phyloP scores from a whole-genome alignment of 2,329 filamentous ascomycete genomes.

The Dactylellina haptotyla region DNA sequence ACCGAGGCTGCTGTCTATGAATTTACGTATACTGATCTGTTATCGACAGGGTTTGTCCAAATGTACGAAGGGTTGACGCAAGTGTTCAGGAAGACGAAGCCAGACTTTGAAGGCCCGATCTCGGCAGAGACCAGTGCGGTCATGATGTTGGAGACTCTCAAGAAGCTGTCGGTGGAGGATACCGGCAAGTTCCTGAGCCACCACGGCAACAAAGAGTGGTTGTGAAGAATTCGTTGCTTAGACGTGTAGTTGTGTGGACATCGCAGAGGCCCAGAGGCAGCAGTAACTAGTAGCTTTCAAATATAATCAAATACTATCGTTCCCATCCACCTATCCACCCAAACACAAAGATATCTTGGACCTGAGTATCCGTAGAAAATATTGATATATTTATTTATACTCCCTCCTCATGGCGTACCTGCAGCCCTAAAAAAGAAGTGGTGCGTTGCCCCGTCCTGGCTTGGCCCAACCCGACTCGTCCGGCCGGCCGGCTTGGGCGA shows the following conservation, averaged over 20 bases:
- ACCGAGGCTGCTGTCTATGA: neutral
- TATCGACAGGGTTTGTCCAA: constrained; percentile 16
- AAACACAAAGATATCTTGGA: too few relatives aligned
- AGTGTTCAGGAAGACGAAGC: constrained; percentile 61
- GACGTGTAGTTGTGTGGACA: neutral
- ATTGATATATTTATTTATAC: too few relatives aligned
- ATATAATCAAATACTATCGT: too few relatives aligned
- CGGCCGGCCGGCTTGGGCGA: too few relatives aligned
- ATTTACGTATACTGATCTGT: neutral
- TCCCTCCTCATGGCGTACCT: too few relatives aligned
- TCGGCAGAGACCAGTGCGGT: constrained; percentile 61
- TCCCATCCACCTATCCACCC: too few relatives aligned
- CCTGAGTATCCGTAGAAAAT: too few relatives aligned
- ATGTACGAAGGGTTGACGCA: constrained; percentile 56
- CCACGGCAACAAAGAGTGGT: constrained; percentile 67
- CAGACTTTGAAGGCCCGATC: constrained; percentile 61
- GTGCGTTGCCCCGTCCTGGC: too few relatives aligned
- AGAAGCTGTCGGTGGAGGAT: constrained; percentile 63
- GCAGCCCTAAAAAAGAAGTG: too few relatives aligned
- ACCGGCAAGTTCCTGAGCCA: constrained; percentile 69
- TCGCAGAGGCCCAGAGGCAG: too few relatives aligned
- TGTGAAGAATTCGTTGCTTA: constrained; percentile 59
- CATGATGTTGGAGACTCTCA: constrained; percentile 60
- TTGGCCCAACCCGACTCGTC: too few relatives aligned
- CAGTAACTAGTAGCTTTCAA: too few relatives aligned